These are phyloP conservation scores for Boletus speciosus DNA, from an alignment of 768 basidiomycete genomes.

Conservation along the genomic window DNA sequence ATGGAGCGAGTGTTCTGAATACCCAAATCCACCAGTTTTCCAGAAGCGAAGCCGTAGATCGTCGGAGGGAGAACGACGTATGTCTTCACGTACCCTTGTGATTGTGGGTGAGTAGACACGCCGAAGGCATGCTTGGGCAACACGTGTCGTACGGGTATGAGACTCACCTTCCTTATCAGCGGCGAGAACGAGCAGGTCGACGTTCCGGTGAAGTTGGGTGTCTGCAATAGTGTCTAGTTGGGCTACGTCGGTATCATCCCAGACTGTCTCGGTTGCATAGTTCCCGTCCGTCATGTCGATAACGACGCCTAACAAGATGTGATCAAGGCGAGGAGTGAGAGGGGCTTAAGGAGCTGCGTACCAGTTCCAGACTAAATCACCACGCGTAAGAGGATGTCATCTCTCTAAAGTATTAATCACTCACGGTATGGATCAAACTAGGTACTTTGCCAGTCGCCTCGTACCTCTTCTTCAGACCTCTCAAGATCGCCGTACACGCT, in stretches of 20 bases:
- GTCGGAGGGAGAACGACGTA: slow-evolving; percentile 53
- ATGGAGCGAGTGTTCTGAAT: slow-evolving; percentile 48
- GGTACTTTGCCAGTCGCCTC: slow-evolving; percentile 41
- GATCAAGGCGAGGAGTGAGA: background rate
- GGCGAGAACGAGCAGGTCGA: slow-evolving; percentile 44
- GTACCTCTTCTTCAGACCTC: slow-evolving; percentile 48
- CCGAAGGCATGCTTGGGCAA: no score
- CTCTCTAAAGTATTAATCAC: slow-evolving; percentile 14
- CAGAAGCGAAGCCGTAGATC: slow-evolving; percentile 56
- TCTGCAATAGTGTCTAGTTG: slow-evolving; percentile 45
- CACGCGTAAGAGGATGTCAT: background rate
- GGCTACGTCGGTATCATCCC: slow-evolving; percentile 46
- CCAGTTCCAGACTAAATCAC: slow-evolving; percentile 48
- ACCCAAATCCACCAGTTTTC: slow-evolving; percentile 43
- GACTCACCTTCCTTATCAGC: slow-evolving; percentile 48
- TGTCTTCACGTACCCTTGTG: slow-evolving; percentile 18
- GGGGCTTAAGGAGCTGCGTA: slow-evolving; percentile 10
- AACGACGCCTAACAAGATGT: slow-evolving; percentile 34
- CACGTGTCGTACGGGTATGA: background rate
- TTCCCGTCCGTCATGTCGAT: slow-evolving; percentile 45
- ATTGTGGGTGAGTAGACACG: background rate
- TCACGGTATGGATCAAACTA: slow-evolving; percentile 60
- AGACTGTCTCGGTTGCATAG: slow-evolving; percentile 36
- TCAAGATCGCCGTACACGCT: slow-evolving; percentile 45
- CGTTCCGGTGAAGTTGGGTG: slow-evolving; percentile 46